These are phyloP conservation scores for Aspergillus ochraceoroseus DNA, from an alignment of 2,329 filamentous ascomycete species.

Conservation along the genomic window DNA sequence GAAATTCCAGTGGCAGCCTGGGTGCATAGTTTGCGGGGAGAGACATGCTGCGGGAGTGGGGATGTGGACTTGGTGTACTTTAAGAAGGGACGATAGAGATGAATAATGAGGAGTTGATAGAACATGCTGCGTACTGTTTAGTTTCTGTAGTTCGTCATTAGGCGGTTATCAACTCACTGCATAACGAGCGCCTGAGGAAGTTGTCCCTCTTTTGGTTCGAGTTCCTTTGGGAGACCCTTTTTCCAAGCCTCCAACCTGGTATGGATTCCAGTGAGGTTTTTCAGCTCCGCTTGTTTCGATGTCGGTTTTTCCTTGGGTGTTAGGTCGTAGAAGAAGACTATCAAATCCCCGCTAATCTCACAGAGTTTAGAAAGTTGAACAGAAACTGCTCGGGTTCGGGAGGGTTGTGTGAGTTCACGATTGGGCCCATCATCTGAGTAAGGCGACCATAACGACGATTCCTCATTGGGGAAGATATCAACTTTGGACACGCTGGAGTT, in stretches of 20 bases:
- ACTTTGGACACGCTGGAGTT: slow-evolving; percentile 82
- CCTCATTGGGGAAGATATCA: slow-evolving; percentile 85
- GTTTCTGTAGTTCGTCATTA: not conserved
- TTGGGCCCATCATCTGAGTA: slow-evolving; percentile 80
- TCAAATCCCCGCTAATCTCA: slow-evolving; percentile 87
- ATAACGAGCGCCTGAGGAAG: slow-evolving; percentile 74
- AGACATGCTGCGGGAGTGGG: slow-evolving; percentile 79
- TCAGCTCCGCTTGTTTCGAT: slow-evolving; percentile 78
- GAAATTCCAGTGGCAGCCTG: slow-evolving; percentile 85
- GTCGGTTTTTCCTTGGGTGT: slow-evolving; percentile 55
- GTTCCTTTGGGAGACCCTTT: slow-evolving; percentile 72
- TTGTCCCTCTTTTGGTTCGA: slow-evolving; percentile 85
- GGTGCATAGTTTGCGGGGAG: slow-evolving; percentile 83
- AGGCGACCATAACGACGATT: slow-evolving; percentile 78
- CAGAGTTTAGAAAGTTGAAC: slow-evolving; percentile 77
- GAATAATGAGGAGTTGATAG: slow-evolving; percentile 90
- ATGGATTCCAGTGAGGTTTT: slow-evolving; percentile 88
- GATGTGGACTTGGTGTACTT: slow-evolving; percentile 80
- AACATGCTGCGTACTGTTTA: slow-evolving; percentile 68
- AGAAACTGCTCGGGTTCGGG: slow-evolving; percentile 74
- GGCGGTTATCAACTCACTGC: slow-evolving; percentile 62
- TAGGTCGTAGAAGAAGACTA: slow-evolving; percentile 88
- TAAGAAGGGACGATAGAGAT: slow-evolving; percentile 90
- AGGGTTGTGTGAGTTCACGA: slow-evolving; percentile 68
- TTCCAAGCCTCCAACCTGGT: slow-evolving; percentile 87